phyloP scores from a whole-genome alignment of 177 flowering plant species.

The Vitis hybrid region DNA sequence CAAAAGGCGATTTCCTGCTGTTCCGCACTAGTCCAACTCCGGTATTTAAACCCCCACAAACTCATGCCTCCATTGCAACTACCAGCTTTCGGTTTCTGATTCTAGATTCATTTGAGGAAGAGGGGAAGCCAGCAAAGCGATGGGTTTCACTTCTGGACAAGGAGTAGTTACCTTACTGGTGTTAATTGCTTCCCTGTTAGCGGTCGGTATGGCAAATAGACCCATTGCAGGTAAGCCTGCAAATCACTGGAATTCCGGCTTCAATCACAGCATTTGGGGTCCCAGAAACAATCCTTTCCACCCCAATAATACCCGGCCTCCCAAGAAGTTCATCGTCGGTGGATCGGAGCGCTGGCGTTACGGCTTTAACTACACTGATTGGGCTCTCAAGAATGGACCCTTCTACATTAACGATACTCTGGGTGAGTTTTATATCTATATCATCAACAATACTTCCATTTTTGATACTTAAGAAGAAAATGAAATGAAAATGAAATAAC shows the following conservation, averaged over 20 bases:
- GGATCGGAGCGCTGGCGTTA: constrained; percentile 35
- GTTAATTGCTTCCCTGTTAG: constrained; percentile 14
- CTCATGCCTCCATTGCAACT: no score
- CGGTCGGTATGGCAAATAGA: constrained; percentile 11
- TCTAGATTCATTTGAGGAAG: no score
- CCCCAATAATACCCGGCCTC: constrained; percentile 38
- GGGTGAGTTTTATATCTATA: constrained; percentile 17
- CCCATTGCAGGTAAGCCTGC: constrained; percentile 35
- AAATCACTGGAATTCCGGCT: constrained; percentile 39
- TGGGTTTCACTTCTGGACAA: constrained; percentile 4
- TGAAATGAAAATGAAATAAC: no score
- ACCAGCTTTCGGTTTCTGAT: no score
- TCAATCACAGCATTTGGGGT: constrained; percentile 47
- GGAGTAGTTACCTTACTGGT: constrained; percentile 7
- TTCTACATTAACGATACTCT: constrained; percentile 34
- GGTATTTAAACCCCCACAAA: no score
- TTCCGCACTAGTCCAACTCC: no score
- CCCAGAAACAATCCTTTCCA: constrained; percentile 36
- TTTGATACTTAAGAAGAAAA: neutral
- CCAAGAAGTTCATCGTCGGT: constrained; percentile 25
- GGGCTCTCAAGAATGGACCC: no score
- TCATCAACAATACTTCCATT: neutral
- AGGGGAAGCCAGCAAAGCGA: no score
- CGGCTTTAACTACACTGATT: constrained; percentile 35
- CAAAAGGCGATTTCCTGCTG: no score